Percentiles rank a stretch among this genome's conserved stretches.
phyloP scores from a whole-genome alignment of 306 rosid species.

The Sophora flavescens region DNA sequence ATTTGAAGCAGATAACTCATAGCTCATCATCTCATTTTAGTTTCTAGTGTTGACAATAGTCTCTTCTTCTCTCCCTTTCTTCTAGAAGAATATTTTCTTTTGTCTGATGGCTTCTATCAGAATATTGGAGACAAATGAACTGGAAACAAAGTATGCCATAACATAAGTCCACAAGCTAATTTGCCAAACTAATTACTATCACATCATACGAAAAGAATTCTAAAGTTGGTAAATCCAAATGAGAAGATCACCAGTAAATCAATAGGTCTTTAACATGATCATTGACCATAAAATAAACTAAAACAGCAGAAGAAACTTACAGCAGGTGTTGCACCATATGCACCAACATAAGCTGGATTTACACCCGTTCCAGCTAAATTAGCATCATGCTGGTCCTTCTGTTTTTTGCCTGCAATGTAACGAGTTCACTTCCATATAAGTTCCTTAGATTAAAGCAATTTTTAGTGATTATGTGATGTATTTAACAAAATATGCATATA shows the following conservation, averaged over 20 bases:
- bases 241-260: slow-evolving; percentile 2
- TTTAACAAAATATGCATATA: background rate
- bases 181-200: slow-evolving; percentile 22
- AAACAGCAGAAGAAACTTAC: slow-evolving; percentile 59
- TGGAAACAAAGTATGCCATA: background rate
- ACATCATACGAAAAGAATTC: background rate
- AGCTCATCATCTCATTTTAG: slow-evolving; percentile 24
- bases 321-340: slow-evolving; percentile 81
- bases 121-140: slow-evolving; percentile 27
- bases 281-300: slow-evolving; percentile 9
- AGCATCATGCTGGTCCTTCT: slow-evolving; percentile 91
- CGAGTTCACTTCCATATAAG: slow-evolving; percentile 16
- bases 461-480: slow-evolving; percentile 17
- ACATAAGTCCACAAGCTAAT: background rate
- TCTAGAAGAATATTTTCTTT: slow-evolving; percentile 2
- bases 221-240: slow-evolving; percentile 7
- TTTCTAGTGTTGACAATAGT: slow-evolving; percentile 16
- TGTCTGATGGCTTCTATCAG: slow-evolving; percentile 28
- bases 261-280: slow-evolving; percentile 20
- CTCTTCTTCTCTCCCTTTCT: background rate
- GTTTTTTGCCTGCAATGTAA: slow-evolving; percentile 76
- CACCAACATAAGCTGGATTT: slow-evolving; percentile 85
- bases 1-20: slow-evolving; percentile 21
- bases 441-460: background rate
- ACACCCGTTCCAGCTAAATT: slow-evolving; percentile 83